These are phyloP conservation scores for Carpinus fangiana DNA, from an alignment of 306 rosid species.

Conservation along the genomic window DNA sequence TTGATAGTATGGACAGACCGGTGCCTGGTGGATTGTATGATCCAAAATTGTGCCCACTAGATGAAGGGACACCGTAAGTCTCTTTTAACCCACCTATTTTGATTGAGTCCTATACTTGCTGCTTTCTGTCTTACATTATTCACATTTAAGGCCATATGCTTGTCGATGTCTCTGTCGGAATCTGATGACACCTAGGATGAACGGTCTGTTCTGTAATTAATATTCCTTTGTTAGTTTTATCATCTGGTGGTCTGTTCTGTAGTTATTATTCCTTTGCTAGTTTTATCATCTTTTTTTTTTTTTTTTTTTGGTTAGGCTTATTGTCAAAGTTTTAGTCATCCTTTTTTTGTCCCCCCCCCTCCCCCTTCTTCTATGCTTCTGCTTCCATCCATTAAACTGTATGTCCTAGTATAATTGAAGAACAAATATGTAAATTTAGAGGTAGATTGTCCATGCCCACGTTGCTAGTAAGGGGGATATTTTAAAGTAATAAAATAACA, in stretches of 20 bases:
- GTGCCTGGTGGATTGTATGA: constrained; percentile 74
- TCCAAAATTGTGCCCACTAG: constrained; percentile 73
- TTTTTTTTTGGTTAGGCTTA: not conserved
- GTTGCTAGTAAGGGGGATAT: not conserved
- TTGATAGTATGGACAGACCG: constrained; percentile 43
- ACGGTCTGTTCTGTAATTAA: not conserved
- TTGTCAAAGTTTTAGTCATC: not conserved
- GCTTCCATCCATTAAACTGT: not conserved
- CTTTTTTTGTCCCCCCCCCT: not conserved
- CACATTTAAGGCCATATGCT: not conserved
- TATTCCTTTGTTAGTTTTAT: too few species aligned
- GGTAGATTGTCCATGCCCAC: not conserved
- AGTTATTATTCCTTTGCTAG: too few species aligned
- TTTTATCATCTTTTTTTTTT: not conserved
- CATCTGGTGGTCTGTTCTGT: too few species aligned
- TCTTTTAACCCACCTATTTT: not conserved
- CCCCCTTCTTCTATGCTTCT: not conserved
- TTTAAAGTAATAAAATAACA: not conserved
- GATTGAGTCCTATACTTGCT: not conserved
- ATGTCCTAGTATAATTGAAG: not conserved
- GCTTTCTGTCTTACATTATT: not conserved
- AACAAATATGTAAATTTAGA: not conserved
- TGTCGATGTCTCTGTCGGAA: not conserved
- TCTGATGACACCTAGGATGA: not conserved
- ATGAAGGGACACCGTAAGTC: constrained; percentile 52